Conservation (phyloP, 768 basidiomycete species). For the Boletales sp. region DNA sequence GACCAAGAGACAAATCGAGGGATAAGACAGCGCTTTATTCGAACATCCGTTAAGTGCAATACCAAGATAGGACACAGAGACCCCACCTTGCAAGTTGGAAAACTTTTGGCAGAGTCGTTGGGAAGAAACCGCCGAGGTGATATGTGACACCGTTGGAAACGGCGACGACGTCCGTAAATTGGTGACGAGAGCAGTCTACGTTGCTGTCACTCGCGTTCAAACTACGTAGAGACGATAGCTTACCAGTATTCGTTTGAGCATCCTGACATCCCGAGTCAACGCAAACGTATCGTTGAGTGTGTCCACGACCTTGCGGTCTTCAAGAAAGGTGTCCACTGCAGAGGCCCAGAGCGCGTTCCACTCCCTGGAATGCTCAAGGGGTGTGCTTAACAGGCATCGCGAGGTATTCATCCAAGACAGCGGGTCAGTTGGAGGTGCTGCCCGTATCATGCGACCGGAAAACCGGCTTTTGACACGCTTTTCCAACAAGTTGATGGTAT, state of each 20-base stretch:
- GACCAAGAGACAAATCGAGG: constrained; percentile 77
- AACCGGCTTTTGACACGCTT: constrained; percentile 98
- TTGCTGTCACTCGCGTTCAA: constrained; percentile 5
- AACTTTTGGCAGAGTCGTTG: constrained; percentile 61
- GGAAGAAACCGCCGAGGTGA: constrained; percentile 40
- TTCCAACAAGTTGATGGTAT: constrained; percentile 85
- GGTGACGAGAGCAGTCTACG: constrained; percentile 42
- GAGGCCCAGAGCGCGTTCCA: constrained; percentile 62
- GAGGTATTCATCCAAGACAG: constrained; percentile 51
- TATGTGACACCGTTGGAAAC: constrained; percentile 43
- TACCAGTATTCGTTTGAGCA: constrained; percentile 61
- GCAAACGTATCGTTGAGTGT: constrained; percentile 57
- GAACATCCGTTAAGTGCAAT: neutral
- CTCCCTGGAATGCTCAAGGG: constrained; percentile 32
- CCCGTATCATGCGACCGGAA: constrained; percentile 84
- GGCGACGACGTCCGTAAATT: constrained; percentile 51
- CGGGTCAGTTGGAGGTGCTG: constrained; percentile 54
- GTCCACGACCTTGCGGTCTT: constrained; percentile 42
- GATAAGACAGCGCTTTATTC: constrained; percentile 65
- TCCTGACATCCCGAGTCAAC: constrained; percentile 55
- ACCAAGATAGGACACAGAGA: neutral
- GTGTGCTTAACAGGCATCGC: constrained; percentile 39
- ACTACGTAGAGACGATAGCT: constrained; percentile 21
- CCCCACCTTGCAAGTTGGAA: constrained; percentile 51
- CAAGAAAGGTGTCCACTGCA: constrained; percentile 55